These are phyloP conservation scores for Hypoxylon trugodes DNA, from an alignment of 495 filamentous ascomycete species.

Conservation along the genomic window DNA sequence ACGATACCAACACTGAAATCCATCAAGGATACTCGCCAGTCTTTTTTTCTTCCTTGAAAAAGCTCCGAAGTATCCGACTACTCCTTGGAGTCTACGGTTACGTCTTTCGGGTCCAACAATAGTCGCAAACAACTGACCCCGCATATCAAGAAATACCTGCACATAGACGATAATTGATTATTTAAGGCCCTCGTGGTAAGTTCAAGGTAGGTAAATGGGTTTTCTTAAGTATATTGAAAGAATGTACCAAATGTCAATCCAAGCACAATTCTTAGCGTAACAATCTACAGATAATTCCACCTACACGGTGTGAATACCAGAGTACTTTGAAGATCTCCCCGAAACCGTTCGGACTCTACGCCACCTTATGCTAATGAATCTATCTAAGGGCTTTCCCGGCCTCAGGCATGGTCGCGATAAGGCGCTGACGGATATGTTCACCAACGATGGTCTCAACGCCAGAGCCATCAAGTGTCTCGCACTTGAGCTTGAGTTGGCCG, in stretches of 20 bases:
- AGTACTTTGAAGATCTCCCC: neutral
- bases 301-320: neutral
- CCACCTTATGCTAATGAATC: neutral
- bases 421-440: conserved; percentile 33
- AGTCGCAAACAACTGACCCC: too few species aligned
- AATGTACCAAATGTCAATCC: neutral
- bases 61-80: too few species aligned
- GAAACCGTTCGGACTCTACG: neutral
- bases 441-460: conserved; percentile 35
- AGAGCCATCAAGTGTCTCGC: conserved; percentile 31
- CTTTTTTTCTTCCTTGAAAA: too few species aligned
- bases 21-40: too few species aligned
- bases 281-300: conserved; percentile 23
- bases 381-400: conserved; percentile 31
- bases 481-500: conserved; percentile 33
- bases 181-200: too few species aligned
- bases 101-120: too few species aligned
- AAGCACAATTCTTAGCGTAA: neutral
- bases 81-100: too few species aligned
- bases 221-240: neutral
- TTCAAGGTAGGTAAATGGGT: too few species aligned
- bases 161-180: too few species aligned
- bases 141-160: too few species aligned
- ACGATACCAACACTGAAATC: too few species aligned
- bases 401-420: conserved; percentile 31